Conservation (phyloP, 1,284 basidiomycete species). For the Cystobasidium pallidum region DNA sequence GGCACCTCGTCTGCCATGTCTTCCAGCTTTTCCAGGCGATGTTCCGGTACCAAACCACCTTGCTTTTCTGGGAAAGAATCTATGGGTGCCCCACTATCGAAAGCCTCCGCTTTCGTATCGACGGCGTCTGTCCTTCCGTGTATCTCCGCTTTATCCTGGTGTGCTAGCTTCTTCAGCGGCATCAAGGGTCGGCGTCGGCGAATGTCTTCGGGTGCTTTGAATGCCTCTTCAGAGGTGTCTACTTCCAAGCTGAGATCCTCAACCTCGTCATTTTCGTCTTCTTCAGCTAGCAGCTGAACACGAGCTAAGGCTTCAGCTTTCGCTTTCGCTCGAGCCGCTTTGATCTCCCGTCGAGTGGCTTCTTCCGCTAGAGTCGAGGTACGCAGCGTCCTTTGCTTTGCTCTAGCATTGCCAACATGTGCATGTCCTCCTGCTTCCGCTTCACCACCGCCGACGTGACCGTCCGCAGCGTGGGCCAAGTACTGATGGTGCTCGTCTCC, state of each 20-base stretch:
- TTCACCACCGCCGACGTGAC: neutral
- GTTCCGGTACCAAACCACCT: neutral
- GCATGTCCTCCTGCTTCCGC: neutral
- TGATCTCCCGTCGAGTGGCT: constrained; percentile 12
- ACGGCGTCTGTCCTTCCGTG: neutral
- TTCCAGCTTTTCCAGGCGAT: neutral
- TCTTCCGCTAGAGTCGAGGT: constrained; percentile 25
- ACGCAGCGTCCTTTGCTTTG: neutral
- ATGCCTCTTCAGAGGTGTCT: neutral
- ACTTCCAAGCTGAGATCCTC: neutral
- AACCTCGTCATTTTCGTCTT: neutral
- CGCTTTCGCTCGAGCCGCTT: constrained; percentile 11
- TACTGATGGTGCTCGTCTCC: constrained; percentile 38
- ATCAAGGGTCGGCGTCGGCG: constrained; percentile 11
- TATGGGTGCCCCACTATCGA: neutral
- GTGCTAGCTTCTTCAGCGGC: constrained; percentile 16
- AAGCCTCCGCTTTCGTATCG: neutral
- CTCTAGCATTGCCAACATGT: neutral
- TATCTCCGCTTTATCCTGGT: constrained; percentile 12
- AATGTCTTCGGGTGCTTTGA: neutral
- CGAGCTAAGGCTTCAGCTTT: constrained; percentile 10
- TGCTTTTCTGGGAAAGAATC: neutral
- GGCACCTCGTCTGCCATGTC: neutral
- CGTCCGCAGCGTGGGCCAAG: constrained; percentile 8
- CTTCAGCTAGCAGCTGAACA: neutral